These are phyloP conservation scores for Scheffersomyces parashehatae DNA, from an alignment of 1,139 yeast genomes.

Conservation along the genomic window DNA sequence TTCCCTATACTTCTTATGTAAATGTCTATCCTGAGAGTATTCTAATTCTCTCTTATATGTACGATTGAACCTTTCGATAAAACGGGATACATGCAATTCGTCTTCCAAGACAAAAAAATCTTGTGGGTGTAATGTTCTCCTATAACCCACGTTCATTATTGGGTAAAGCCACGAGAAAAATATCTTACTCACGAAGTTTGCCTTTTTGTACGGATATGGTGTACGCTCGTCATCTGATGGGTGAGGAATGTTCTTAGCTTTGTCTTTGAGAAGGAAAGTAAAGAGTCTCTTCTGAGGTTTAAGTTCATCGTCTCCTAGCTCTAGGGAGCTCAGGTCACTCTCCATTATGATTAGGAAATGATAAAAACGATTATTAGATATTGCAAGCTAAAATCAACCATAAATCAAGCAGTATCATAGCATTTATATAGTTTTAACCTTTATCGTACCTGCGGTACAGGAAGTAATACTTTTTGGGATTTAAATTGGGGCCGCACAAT, in stretches of 20 bases:
- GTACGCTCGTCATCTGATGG: slow-evolving; percentile 53
- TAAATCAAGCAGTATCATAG: no score
- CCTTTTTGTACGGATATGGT: slow-evolving; percentile 35
- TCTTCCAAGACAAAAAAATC: slow-evolving; percentile 61
- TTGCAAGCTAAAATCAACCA: no score
- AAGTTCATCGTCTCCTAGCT: not conserved
- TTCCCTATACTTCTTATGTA: slow-evolving; percentile 17
- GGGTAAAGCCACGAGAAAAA: slow-evolving; percentile 65
- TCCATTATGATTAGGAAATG: not conserved
- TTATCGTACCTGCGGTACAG: no score
- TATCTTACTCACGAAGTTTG: slow-evolving; percentile 30
- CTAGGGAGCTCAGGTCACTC: not conserved
- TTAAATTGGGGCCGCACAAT: no score
- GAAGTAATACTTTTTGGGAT: no score
- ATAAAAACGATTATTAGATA: no score
- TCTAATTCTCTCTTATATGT: slow-evolving; percentile 37
- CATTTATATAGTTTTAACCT: no score
- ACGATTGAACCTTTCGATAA: slow-evolving; percentile 31
- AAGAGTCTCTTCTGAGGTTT: slow-evolving; percentile 12
- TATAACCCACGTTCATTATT: slow-evolving; percentile 60
- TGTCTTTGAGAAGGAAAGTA: slow-evolving; percentile 14
- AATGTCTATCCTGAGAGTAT: slow-evolving; percentile 18
- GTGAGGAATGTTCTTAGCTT: slow-evolving; percentile 44
- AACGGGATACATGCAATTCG: slow-evolving; percentile 49
- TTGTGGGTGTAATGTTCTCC: slow-evolving; percentile 61